These are phyloP conservation scores for Podosphaera xanthii DNA, from an alignment of 2,329 filamentous ascomycete genomes.

Conservation along the genomic window DNA sequence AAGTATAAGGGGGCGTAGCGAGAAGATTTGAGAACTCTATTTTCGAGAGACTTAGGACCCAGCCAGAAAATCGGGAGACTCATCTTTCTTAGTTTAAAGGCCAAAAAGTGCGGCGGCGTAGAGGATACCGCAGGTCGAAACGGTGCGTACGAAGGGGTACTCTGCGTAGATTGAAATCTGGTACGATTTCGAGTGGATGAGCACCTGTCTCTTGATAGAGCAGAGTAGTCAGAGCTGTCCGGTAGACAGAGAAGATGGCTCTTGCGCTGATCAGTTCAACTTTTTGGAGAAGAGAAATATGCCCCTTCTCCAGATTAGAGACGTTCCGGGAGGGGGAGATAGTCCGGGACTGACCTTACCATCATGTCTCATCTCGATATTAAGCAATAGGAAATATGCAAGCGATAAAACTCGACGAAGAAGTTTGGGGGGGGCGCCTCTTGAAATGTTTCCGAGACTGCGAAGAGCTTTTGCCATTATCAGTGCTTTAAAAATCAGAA, in stretches of 20 bases:
- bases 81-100: no score
- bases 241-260: background rate
- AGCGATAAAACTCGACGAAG: background rate
- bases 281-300: background rate
- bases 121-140: background rate
- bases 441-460: no score
- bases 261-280: background rate
- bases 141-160: background rate
- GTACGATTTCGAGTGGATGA: background rate
- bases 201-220: background rate
- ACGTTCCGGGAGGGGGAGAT: background rate
- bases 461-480: no score
- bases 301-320: background rate
- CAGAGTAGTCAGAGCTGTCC: background rate
- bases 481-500: no score
- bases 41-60: background rate
- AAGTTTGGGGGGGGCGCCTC: no score
- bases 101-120: background rate
- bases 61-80: background rate
- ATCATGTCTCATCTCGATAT: background rate
- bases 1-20: background rate
- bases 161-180: background rate
- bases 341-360: background rate
- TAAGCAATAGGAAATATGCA: background rate
- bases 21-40: background rate